phyloP scores from a whole-genome alignment of 2,329 filamentous ascomycete genomes.

The Nothophaeocryptopus gaeumannii region DNA sequence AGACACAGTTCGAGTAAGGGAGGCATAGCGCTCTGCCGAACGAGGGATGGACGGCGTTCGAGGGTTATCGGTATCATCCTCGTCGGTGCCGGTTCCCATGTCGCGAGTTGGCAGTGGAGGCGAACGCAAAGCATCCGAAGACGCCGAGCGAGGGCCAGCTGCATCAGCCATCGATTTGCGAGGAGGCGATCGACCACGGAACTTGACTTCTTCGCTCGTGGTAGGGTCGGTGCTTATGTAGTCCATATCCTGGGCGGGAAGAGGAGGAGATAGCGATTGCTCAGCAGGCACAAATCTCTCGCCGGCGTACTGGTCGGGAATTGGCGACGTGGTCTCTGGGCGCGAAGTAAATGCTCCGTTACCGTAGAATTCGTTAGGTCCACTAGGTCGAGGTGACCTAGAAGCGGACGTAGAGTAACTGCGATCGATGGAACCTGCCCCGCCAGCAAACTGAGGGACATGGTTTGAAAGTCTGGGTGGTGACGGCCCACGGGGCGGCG shows the following conservation, averaged over 20 bases:
- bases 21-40: slow-evolving; percentile 9
- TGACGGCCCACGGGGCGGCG: background rate
- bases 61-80: slow-evolving; percentile 13
- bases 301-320: slow-evolving; percentile 10
- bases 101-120: slow-evolving; percentile 7
- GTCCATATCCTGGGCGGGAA: background rate
- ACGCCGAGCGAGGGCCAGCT: slow-evolving; percentile 12
- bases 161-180: slow-evolving; percentile 3
- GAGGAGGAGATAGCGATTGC: slow-evolving; percentile 1
- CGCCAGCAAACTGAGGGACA: too few relatives aligned
- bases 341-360: too few relatives aligned
- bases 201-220: slow-evolving; percentile 11
- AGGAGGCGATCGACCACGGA: slow-evolving; percentile 15
- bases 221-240: background rate
- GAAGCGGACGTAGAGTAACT: too few relatives aligned
- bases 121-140: slow-evolving; percentile 8
- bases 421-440: too few relatives aligned
- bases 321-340: background rate
- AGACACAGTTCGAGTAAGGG: slow-evolving; percentile 11
- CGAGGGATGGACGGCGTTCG: slow-evolving; percentile 14
- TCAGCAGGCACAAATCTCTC: slow-evolving; percentile 7
- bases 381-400: too few relatives aligned
- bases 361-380: too few relatives aligned
- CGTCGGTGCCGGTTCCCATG: slow-evolving; percentile 12
- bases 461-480: background rate